These are phyloP conservation scores for Pezicula neosporulosa DNA, from an alignment of 2,329 filamentous ascomycete genomes.

Conservation along the genomic window DNA sequence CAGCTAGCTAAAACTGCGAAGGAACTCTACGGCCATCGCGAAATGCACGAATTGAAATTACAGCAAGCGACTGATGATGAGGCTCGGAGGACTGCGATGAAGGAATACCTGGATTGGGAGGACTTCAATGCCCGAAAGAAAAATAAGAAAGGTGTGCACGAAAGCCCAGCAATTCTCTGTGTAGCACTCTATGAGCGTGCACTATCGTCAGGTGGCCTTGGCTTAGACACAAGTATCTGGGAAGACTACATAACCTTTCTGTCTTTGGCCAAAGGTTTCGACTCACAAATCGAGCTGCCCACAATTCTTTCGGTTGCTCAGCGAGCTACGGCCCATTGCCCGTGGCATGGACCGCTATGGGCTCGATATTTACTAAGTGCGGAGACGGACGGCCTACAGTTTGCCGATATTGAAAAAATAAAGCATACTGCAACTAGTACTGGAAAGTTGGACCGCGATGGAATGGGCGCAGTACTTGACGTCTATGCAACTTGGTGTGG, in stretches of 20 bases:
- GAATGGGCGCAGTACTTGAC: conserved; percentile 83
- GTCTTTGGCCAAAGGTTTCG: conserved; percentile 14
- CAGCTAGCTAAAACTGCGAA: conserved; percentile 61
- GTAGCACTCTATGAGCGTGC: conserved; percentile 76
- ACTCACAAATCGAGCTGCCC: conserved; percentile 35
- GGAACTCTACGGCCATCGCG: conserved; percentile 58
- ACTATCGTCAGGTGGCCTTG: conserved; percentile 58
- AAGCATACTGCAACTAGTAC: conserved; percentile 91
- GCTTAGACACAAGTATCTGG: conserved; percentile 74
- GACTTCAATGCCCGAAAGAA: conserved; percentile 46
- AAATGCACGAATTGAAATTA: conserved; percentile 65
- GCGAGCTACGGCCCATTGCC: conserved; percentile 83
- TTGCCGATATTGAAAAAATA: conserved; percentile 79
- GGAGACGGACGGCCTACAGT: conserved; percentile 73
- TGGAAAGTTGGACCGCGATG: conserved; percentile 77
- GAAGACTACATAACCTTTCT: conserved; percentile 58
- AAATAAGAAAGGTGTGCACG: conserved; percentile 39
- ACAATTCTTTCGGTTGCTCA: conserved; percentile 69
- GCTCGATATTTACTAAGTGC: conserved; percentile 82
- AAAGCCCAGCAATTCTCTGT: conserved; percentile 47
- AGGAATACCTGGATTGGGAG: conserved; percentile 85
- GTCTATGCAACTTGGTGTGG: conserved; percentile 95
- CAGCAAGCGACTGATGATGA: conserved; percentile 55
- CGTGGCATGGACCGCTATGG: conserved; percentile 91
- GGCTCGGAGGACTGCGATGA: conserved; percentile 47